Conservation (phyloP, 176 grass and related monocot genomes). For the Aechmea fasciata region DNA sequence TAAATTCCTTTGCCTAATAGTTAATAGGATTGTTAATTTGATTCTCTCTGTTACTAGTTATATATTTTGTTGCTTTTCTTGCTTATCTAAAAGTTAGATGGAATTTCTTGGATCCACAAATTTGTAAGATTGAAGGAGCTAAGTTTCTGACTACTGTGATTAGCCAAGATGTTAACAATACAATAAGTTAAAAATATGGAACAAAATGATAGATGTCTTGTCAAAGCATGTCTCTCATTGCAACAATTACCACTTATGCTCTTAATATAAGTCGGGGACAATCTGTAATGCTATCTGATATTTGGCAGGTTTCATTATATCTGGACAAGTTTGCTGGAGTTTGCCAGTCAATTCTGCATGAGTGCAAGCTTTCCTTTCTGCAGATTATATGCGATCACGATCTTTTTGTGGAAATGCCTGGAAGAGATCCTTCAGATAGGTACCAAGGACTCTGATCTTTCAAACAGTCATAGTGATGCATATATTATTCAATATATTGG, state of each 20-base stretch:
- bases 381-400: constrained; percentile 99
- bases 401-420: constrained; percentile 99
- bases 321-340: constrained; percentile 99
- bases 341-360: constrained; percentile 92
- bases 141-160: too few species aligned
- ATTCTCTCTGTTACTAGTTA: background rate
- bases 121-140: too few species aligned
- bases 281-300: background rate
- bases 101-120: too few species aligned
- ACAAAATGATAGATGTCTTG: too few species aligned
- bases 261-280: background rate
- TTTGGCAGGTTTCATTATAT: constrained; percentile 79
- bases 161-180: too few species aligned
- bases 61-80: background rate
- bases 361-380: constrained; percentile 96
- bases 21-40: background rate
- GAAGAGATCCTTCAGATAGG: constrained; percentile 98
- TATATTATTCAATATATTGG: constrained; percentile 1
- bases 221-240: too few species aligned
- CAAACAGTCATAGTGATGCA: constrained; percentile 10
- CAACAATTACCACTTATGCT: too few species aligned
- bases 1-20: background rate
- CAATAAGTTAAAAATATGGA: too few species aligned
- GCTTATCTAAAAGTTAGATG: background rate
- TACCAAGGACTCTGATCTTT: constrained; percentile 9